Evolutionary conservation across 2,329 filamentous ascomycete species (phyloP).

Genomic region (Blastomyces gilchristii): DNA sequence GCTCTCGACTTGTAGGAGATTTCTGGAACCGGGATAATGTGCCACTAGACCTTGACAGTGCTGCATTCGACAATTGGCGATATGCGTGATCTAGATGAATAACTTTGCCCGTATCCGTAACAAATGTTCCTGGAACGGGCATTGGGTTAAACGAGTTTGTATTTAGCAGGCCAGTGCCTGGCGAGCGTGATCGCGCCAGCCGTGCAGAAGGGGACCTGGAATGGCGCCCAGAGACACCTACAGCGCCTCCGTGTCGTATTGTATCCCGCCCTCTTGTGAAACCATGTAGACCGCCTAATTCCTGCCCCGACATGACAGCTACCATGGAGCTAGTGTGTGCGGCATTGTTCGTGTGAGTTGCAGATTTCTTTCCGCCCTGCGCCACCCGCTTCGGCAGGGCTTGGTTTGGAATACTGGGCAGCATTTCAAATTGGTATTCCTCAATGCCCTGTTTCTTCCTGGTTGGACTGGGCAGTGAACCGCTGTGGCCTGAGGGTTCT

Average conservation of each 20-base stretch:
- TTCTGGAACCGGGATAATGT: conserved; percentile 55
- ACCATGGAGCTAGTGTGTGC: conserved; percentile 38
- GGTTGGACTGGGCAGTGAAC: conserved; percentile 17
- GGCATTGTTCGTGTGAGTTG: conserved; percentile 12
- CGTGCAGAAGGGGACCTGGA: conserved; percentile 24
- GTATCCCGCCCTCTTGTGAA: conserved; percentile 28
- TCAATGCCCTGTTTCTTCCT: conserved; percentile 20
- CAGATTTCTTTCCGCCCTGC: conserved; percentile 31
- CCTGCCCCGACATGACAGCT: conserved; percentile 34
- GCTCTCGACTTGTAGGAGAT: conserved; percentile 23
- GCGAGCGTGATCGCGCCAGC: conserved; percentile 26
- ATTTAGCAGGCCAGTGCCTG: conserved; percentile 39
- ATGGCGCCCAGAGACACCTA: conserved; percentile 29
- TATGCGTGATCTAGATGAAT: conserved; percentile 63
- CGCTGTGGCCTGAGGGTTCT: conserved; percentile 20
- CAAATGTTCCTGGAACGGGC: conserved; percentile 33
- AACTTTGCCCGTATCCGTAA: conserved; percentile 51
- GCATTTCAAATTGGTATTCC: conserved; percentile 37
- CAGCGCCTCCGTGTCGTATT: conserved; percentile 32
- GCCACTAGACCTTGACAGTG: conserved; percentile 54
- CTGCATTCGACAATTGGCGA: conserved; percentile 60
- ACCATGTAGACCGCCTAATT: conserved; percentile 27
- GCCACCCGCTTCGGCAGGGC: conserved; percentile 35
- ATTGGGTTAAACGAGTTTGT: conserved; percentile 40
- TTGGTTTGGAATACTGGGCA: conserved; percentile 35